phyloP scores from a whole-genome alignment of 176 grass and related monocot genomes.

The Musa beccarii region DNA sequence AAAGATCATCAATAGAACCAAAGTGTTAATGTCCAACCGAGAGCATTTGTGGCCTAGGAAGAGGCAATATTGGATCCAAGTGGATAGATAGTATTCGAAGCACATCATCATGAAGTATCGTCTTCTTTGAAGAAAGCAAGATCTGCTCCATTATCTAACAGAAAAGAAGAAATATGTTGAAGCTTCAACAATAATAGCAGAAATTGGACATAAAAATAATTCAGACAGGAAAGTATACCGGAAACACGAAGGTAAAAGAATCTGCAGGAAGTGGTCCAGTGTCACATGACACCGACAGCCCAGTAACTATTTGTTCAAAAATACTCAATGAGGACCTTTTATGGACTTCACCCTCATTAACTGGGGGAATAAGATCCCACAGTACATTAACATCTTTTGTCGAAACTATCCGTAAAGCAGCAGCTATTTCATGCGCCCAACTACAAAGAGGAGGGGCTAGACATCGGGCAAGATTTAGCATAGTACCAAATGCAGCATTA shows the following conservation, averaged over 20 bases:
- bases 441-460: slow-evolving; percentile 84
- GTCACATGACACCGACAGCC: slow-evolving; percentile 67
- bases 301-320: slow-evolving; percentile 78
- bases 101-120: slow-evolving; percentile 82
- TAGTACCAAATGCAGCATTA: slow-evolving; percentile 68
- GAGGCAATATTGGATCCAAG: slow-evolving; percentile 94
- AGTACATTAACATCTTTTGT: slow-evolving; percentile 46
- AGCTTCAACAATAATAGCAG: neutral
- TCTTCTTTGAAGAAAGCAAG: slow-evolving; percentile 77
- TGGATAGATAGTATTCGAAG: slow-evolving; percentile 83
- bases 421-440: slow-evolving; percentile 88
- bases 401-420: slow-evolving; percentile 60
- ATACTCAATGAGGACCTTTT: slow-evolving; percentile 45
- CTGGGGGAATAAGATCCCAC: slow-evolving; percentile 46
- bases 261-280: slow-evolving; percentile 80
- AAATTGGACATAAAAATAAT: slow-evolving; percentile 30
- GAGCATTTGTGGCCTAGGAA: slow-evolving; percentile 90
- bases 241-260: slow-evolving; percentile 94
- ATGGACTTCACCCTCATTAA: slow-evolving; percentile 43
- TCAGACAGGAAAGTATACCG: slow-evolving; percentile 41
- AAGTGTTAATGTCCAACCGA: slow-evolving; percentile 48
- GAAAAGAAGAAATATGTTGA: neutral
- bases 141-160: slow-evolving; percentile 61
- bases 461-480: slow-evolving; percentile 76
- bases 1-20: neutral